Percentiles rank a stretch among this genome's conserved stretches.
Conservation (phyloP, 345 rosid species). For the Physaria fendleri region DNA sequence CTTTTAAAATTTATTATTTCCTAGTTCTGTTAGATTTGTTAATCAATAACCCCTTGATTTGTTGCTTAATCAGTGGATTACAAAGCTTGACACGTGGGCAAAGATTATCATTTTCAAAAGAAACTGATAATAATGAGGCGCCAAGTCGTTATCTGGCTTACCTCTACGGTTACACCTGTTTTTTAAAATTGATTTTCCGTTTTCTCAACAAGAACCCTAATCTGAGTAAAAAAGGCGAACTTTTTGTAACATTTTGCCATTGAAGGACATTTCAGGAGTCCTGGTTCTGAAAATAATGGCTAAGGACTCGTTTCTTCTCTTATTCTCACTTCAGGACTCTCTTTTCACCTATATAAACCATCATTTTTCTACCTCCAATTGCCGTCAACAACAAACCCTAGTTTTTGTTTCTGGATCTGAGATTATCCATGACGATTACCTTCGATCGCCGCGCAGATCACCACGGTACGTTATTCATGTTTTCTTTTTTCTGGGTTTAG, state of each 20-base stretch:
- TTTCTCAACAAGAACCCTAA: constrained; percentile 8
- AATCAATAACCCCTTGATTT: no score
- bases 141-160: constrained; percentile 15
- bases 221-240: background rate
- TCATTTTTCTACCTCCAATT: background rate
- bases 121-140: background rate
- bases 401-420: background rate
- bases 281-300: constrained; percentile 26
- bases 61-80: background rate
- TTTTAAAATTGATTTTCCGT: background rate
- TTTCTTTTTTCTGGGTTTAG: background rate
- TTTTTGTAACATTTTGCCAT: constrained; percentile 9
- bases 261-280: constrained; percentile 19
- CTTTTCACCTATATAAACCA: background rate
- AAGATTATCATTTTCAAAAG: background rate
- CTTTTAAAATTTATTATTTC: no score
- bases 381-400: constrained; percentile 26
- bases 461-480: constrained; percentile 9
- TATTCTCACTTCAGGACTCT: constrained; percentile 31
- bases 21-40: no score
- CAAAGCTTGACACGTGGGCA: background rate
- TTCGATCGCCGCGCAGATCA: constrained; percentile 12
- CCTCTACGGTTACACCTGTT: background rate
- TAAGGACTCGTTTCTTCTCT: constrained; percentile 19
- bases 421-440: constrained; percentile 22